Base-by-base conservation (phyloP, 2,329 filamentous ascomycete species). In the Capronia americana region DNA sequence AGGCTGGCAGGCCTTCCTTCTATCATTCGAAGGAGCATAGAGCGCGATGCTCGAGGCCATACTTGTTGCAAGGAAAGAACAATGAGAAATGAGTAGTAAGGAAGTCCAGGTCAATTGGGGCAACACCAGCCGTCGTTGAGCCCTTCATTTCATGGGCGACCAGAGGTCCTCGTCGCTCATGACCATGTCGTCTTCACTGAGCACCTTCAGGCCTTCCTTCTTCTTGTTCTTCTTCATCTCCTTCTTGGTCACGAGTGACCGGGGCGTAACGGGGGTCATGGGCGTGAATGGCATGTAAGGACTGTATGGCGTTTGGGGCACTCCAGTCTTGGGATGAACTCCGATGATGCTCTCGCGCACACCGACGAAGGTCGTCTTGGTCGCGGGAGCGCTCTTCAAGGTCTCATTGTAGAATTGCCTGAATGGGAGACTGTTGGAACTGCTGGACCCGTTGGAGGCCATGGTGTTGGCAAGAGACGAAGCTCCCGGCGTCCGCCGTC, bases 261-360 rank as follows among this genome's bases (percentile, higher is more conserved):
- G 63, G 3, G 66, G 66, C 1, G 82, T 83, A 50, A 84, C 74
- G 0, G 82, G 82, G 0, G 82, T 84, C 24, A 84, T 77, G 0
- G 82, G 82, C 2, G 81, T 84, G 57, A 80, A 81, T 0, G 82
- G 82, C 79, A 83, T 83, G 65, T 84, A 84, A 6, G 82, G 80
- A 68, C 80, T 83, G 63, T 84, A 83, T 1, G 82, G 82, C 0
- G 81, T 83, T 5, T 71, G 71, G 7, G 82, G 81, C 56, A 83
- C 74, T 4, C 82, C 81, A 0, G 82, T 83, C 50, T 79, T 75
- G 0, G 80, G 81, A 7, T 79, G 80, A 7, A 70, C 71, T 70
- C 53, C 74, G 63, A 56, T 70, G 69, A 68, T 77, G 73, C 50
- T 74, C 24, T 74, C 70, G 6, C 80, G 80, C 12, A 80, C 77